phyloP scores from a whole-genome alignment of 2,329 filamentous ascomycete genomes.

The Amauroascus verrucosus region DNA sequence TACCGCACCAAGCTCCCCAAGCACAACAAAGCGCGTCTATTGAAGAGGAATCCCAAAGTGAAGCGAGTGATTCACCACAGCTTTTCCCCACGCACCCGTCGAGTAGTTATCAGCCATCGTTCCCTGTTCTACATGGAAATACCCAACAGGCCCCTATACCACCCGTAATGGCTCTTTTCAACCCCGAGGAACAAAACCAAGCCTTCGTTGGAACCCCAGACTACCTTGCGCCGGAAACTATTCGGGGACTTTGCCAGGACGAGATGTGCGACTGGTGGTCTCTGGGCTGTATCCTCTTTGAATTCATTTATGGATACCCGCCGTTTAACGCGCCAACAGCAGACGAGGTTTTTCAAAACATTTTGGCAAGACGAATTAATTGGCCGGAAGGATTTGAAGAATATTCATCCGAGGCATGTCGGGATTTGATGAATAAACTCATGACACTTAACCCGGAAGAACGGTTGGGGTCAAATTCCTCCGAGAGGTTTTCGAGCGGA shows the following conservation, averaged over 20 bases:
- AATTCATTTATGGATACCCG: slow-evolving; percentile 85
- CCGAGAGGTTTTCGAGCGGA: slow-evolving; percentile 71
- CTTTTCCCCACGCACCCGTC: slow-evolving; percentile 55
- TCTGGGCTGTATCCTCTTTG: slow-evolving; percentile 94
- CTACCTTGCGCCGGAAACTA: slow-evolving; percentile 93
- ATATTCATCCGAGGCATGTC: slow-evolving; percentile 73
- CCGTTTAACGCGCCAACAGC: slow-evolving; percentile 87
- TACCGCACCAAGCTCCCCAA: slow-evolving; percentile 18
- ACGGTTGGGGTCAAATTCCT: slow-evolving; percentile 73
- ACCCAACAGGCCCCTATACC: slow-evolving; percentile 66
- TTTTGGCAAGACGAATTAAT: slow-evolving; percentile 74
- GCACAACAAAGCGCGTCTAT: slow-evolving; percentile 27
- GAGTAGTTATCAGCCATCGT: slow-evolving; percentile 40
- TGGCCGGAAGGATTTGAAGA: slow-evolving; percentile 81
- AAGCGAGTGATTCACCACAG: slow-evolving; percentile 67
- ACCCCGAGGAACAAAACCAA: slow-evolving; percentile 84
- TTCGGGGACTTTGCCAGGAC: slow-evolving; percentile 88
- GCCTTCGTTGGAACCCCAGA: slow-evolving; percentile 95
- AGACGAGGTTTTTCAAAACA: slow-evolving; percentile 94
- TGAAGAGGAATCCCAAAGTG: slow-evolving; percentile 64
- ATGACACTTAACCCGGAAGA: slow-evolving; percentile 74
- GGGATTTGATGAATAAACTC: slow-evolving; percentile 86
- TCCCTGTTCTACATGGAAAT: slow-evolving; percentile 24
- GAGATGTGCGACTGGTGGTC: slow-evolving; percentile 99
- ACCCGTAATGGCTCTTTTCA: slow-evolving; percentile 85